Evolutionary conservation across 2,329 filamentous ascomycete species (phyloP).

Genomic region (Aspergillus sergii): DNA sequence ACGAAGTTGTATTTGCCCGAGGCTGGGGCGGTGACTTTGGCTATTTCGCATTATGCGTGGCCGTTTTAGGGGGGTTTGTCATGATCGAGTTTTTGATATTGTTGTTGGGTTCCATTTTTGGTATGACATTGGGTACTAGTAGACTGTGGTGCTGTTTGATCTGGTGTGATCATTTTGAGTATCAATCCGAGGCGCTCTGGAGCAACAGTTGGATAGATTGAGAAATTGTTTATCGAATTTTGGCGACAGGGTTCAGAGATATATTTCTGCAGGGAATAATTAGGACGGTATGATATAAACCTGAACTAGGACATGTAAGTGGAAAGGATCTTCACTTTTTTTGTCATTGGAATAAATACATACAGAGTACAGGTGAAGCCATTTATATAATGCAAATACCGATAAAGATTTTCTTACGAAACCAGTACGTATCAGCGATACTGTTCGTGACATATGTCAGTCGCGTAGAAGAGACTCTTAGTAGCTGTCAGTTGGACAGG

Average conservation of each 20-base stretch:
- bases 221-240: background rate
- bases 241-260: background rate
- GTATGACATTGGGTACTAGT: background rate
- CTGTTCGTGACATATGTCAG: background rate
- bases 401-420: background rate
- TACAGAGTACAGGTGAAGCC: background rate
- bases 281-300: background rate
- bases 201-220: background rate
- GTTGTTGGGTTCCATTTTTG: background rate
- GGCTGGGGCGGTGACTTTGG: conserved; percentile 5
- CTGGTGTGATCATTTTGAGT: no score
- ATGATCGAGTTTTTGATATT: no score
- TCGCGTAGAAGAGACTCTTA: background rate
- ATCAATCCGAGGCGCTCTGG: no score
- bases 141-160: background rate
- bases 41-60: conserved; percentile 18
- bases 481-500: no score
- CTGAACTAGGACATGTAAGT: background rate
- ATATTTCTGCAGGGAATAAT: background rate
- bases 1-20: conserved; percentile 14
- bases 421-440: background rate
- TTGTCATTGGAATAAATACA: background rate
- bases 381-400: background rate
- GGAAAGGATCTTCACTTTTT: background rate
- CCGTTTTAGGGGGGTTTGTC: conserved; percentile 6